Base-by-base conservation (phyloP, 805 yeast species). In the Lipomyces yamadae region DNA sequence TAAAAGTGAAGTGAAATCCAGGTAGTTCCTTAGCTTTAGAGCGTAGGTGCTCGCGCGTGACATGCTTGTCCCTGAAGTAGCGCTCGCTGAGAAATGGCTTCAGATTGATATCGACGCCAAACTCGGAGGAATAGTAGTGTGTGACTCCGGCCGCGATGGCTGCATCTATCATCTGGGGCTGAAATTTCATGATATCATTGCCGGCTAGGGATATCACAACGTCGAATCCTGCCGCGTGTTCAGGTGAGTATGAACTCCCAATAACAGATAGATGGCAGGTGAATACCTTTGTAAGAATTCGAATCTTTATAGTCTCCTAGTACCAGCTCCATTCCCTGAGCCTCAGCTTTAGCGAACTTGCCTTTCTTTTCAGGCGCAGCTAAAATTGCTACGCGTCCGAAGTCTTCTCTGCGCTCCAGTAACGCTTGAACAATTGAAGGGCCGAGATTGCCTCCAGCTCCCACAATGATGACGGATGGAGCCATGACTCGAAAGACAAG, bases 391-490 rank as follows among this genome's bases (percentile, higher is more conserved):
- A 39, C 18, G 15, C 45, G 18, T 39, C 45, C 18, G 45, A 39
- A 39, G 45, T 39, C 45, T 39, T n/a, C 45, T 13, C 4, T 39
- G 18, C 6, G 45, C 45, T 15, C 45, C 45, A 39, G 45, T n/a
- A 39, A n/a, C 15, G 45, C 45, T 13, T n/a, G 45, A 39, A 39
- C 45, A 6, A 39, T 13, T 3, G n/a, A 39, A 39, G 45, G 45
- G 11, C 45, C 45, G 45, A 39, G 45, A 39, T 39, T 39, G 15
- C 45, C 45, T 39, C 45, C 45, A 39, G 45, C 45, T 39, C 45
- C 45, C 18, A 39, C 45, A 39, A 39, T 6, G 15, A 39, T 39
- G 45, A 39, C 45, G 45, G 45, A 15, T 39, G 45, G 45, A 13
- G 45, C n/a, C 45, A 39, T 39, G 45, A 13, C 18, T 39, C 15